Base-by-base conservation (phyloP, 306 rosid species). In the Prunus campanulata region DNA sequence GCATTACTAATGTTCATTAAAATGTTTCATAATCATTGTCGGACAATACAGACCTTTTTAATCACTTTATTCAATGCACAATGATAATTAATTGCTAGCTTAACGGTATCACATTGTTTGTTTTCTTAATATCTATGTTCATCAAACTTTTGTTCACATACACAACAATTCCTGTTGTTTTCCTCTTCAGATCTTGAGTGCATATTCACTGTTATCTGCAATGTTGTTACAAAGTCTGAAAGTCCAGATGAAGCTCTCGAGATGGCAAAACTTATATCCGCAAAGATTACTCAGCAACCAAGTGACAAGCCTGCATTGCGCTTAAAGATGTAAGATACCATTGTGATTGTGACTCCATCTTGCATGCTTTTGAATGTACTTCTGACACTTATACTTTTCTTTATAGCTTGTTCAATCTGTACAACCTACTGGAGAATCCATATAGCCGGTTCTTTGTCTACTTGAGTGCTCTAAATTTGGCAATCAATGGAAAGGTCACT, bases 341-440 rank as follows among this genome's bases (percentile, higher is more conserved):
- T 75, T 56, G 52, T 78, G 39, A 19, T 50, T 70, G 10, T 47
- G 27, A 29, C 35, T 71, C 65, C 70, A 50, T 42, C 39, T 79
- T 27, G 20, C n/a, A 55, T 16, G 19, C n/a, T 50, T 22, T 69
- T 13, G 3, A 54, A 20, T 6, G n/a, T 54, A 39, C 20, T 49
- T 48, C 59, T 77, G 19, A 83, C 47, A 9, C 13, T 30, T 81
- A 19, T 39, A 29, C 8, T 50, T 61, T 63, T 55, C 59, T 78
- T 72, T 74, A 67, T 88, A 96, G 98, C 74, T 83, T 92, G 91
- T 88, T 96, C 86, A 96, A 85, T 84, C 88, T 96, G 75, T 96
- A 92, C 88, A 96, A 91, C 89, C 90, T 91, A 57, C 83, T 96
- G 82, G 90, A 87, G 87, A 84, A 85, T 32, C 97, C 98, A 70